phyloP scores from a whole-genome alignment of 2,329 filamentous ascomycete species.

The Stachybotrys chartarum region DNA sequence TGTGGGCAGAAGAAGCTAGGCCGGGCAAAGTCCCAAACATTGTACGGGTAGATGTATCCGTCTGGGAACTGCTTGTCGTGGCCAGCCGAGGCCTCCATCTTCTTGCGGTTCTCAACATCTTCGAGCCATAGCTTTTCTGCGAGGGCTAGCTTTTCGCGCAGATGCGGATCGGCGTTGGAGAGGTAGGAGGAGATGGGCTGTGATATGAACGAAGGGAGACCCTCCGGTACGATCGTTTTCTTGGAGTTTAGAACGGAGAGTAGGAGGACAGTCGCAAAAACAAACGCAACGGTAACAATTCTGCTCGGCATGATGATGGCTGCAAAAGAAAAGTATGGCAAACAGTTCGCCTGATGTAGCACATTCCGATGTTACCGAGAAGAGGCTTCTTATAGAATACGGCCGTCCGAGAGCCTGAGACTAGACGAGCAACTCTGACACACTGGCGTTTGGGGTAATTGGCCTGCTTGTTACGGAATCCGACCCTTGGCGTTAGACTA shows the following conservation, averaged over 20 bases:
- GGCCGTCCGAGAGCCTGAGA: neutral
- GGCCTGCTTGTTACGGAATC: neutral
- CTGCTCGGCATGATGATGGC: neutral
- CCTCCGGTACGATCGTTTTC: neutral
- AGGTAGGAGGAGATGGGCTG: neutral
- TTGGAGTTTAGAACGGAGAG: neutral
- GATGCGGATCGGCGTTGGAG: neutral
- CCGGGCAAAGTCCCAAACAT: constrained; percentile 32
- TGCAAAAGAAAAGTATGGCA: neutral
- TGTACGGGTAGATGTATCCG: constrained; percentile 16
- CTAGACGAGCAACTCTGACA: neutral
- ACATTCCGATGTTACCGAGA: neutral
- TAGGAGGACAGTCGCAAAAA: neutral
- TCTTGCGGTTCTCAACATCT: neutral
- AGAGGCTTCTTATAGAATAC: neutral
- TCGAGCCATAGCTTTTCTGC: neutral
- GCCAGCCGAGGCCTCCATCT: neutral
- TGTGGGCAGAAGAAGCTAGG: constrained; percentile 31
- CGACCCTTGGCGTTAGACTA: neutral
- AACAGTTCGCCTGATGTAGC: neutral
- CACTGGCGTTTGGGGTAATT: neutral
- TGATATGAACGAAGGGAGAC: neutral
- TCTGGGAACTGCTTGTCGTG: neutral
- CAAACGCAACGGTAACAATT: neutral
- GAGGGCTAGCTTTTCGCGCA: neutral